Evolutionary conservation across 768 basidiomycete species (phyloP).

Genomic region (Trametes villosa): DNA sequence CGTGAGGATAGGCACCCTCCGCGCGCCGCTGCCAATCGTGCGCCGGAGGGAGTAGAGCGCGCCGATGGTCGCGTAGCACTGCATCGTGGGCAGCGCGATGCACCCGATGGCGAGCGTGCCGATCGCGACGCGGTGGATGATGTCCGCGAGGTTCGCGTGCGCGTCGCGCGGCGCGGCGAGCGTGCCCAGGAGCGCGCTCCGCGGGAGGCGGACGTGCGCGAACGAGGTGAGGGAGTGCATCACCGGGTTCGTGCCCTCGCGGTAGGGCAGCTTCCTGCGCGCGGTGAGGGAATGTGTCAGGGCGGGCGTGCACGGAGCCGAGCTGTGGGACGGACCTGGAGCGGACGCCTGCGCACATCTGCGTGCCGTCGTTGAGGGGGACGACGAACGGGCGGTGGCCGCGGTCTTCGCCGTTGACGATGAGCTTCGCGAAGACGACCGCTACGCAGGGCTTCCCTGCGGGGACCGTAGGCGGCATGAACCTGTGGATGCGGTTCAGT

Average conservation of each 20-base stretch:
- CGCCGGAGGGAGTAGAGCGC: conserved; percentile 39
- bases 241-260: conserved; percentile 37
- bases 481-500: conserved; percentile 21
- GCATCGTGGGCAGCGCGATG: conserved; percentile 29
- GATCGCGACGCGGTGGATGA: conserved; percentile 37
- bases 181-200: conserved; percentile 35
- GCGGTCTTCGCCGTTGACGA: conserved; percentile 32
- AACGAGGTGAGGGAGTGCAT: conserved; percentile 43
- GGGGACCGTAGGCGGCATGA: conserved; percentile 38
- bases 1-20: conserved; percentile 36
- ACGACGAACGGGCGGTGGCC: conserved; percentile 38
- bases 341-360: conserved; percentile 31
- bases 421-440: conserved; percentile 34
- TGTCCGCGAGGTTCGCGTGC: conserved; percentile 29
- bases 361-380: conserved; percentile 30
- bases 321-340: conserved; percentile 10
- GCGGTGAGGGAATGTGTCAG: conserved; percentile 10
- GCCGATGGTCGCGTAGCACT: conserved; percentile 31
- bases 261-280: conserved; percentile 31
- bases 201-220: conserved; percentile 38
- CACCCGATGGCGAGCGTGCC: conserved; percentile 37
- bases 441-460: conserved; percentile 33
- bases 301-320: background rate
- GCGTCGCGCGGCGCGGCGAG: conserved; percentile 24
- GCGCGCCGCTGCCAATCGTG: conserved; percentile 22